Evolutionary conservation across 306 rosid genomes (phyloP).

Genomic region (Acmispon strigosus): DNA sequence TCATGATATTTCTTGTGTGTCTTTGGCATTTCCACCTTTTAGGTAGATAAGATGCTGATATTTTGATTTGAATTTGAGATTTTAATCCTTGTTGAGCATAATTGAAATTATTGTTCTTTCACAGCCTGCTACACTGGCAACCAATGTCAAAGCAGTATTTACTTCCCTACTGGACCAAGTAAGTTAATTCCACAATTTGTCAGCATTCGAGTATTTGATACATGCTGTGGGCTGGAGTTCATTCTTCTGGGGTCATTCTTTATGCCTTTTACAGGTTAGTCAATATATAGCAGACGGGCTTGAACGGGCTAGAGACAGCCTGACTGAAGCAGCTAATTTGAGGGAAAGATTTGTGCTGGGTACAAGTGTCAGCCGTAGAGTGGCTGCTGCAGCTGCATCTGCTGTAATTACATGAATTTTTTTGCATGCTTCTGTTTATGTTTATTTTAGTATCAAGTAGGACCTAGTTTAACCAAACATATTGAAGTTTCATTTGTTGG

Average conservation of each 20-base stretch:
- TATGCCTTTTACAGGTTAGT: conserved; percentile 57
- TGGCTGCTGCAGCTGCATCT: conserved; percentile 99
- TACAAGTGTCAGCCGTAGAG: conserved; percentile 78
- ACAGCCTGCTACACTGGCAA: conserved; percentile 85
- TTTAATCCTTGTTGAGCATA: not conserved
- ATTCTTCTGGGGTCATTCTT: not conserved
- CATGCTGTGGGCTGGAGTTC: conserved; percentile 17
- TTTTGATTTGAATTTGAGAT: not conserved
- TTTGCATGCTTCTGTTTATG: conserved; percentile 21
- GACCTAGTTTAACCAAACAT: conserved; percentile 18
- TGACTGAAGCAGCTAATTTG: conserved; percentile 94
- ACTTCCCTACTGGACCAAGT: conserved; percentile 96
- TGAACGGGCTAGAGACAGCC: conserved; percentile 86
- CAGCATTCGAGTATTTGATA: conserved; percentile 13
- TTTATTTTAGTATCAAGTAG: not conserved
- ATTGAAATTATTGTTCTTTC: conserved; percentile 19
- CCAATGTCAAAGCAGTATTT: conserved; percentile 82
- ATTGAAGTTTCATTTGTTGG: conserved; percentile 25
- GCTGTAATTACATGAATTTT: conserved; percentile 50
- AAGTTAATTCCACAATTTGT: conserved; percentile 36
- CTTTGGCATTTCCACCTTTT: conserved; percentile 1
- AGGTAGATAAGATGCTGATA: conserved; percentile 4
- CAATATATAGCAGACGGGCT: conserved; percentile 95
- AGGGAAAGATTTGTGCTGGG: conserved; percentile 90
- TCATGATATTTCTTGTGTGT: not conserved